Evolutionary conservation across 805 yeast genomes (phyloP), one percentile per base, ranked within the genome.

Genomic region (Cyberlindnera misumaiensis): DNA sequence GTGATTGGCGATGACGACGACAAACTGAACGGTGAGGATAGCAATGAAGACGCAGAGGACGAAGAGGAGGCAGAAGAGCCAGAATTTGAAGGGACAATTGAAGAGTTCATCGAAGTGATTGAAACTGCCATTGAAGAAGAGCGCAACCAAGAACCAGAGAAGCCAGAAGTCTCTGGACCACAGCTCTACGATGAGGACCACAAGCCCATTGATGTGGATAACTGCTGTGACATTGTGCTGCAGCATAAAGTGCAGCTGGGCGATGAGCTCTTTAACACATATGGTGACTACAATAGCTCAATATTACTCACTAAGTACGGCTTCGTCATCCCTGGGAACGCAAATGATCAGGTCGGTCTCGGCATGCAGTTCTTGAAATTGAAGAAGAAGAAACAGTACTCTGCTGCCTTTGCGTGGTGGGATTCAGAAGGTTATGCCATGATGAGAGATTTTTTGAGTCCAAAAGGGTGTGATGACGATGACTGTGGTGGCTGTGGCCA

Each of bases 231-330:
- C 49, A 75, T 88, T 11, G 67, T 74, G 0, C 51, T 80, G 3
- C 63, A 67, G 14, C 56, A 54, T 11, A 53, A 59, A 2, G 73
- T 84, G 1, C 36, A 50, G 1, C 53, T 60, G 26, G 75, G 76
- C 7, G 56, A 65, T 11, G 96, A 90, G 52, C 52, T 90, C 11
- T 84, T 79, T 65, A 88, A 86, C 60, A 78, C 93, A 0, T 89
- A 88, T 51, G 97, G 96, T 0, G 81, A 78, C 20, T 65, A 81
- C 29, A 61, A 80, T 12, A 86, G 84, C 48, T 67, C 83, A 0
- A 70, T 74, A 28, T 61, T 89, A 30, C 57, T 88, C 11, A 75
- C 88, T 11, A 70, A 84, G 40, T 89, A 88, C 55, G 96, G 96
- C 1, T 88, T 89, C 55, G 73, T 80, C 9, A 64, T 72, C 28